These are phyloP conservation scores for Plicaturopsis crispa DNA, from an alignment of 768 basidiomycete species.

Conservation along the genomic window DNA sequence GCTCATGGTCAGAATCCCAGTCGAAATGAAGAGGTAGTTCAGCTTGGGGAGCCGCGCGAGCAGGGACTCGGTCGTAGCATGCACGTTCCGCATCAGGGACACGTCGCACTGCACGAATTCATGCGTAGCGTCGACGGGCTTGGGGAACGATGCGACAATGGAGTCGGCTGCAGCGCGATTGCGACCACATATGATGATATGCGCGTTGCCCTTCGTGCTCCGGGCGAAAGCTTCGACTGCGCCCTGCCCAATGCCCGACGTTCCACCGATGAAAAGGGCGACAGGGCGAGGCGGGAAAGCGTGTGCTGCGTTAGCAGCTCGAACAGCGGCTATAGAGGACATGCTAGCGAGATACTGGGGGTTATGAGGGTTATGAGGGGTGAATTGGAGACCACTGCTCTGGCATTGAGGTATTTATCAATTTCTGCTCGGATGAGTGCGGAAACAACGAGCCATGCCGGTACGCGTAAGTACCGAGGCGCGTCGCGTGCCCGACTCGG, in stretches of 20 bases:
- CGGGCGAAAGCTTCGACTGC: conserved; percentile 37
- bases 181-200: conserved; percentile 46
- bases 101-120: conserved; percentile 50
- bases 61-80: conserved; percentile 22
- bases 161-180: conserved; percentile 39
- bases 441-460: too few species aligned
- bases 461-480: too few species aligned
- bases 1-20: conserved; percentile 31
- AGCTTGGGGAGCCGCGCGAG: conserved; percentile 29
- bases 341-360: too few species aligned
- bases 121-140: conserved; percentile 20
- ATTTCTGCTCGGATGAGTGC: too few species aligned
- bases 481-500: too few species aligned
- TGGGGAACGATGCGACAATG: conserved; percentile 35
- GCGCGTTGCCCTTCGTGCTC: conserved; percentile 38
- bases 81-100: conserved; percentile 43
- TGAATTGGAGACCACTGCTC: too few species aligned
- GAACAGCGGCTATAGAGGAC: conserved; percentile 13
- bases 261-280: conserved; percentile 8
- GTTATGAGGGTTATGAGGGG: too few species aligned
- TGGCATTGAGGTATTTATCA: too few species aligned
- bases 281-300: conserved; percentile 5
- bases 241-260: conserved; percentile 24
- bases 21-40: conserved; percentile 44
- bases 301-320: conserved; percentile 10